Evolutionary conservation across 768 basidiomycete species (phyloP), one percentile per base, ranked within the genome.

Genomic region (Pleurotus djamor): DNA sequence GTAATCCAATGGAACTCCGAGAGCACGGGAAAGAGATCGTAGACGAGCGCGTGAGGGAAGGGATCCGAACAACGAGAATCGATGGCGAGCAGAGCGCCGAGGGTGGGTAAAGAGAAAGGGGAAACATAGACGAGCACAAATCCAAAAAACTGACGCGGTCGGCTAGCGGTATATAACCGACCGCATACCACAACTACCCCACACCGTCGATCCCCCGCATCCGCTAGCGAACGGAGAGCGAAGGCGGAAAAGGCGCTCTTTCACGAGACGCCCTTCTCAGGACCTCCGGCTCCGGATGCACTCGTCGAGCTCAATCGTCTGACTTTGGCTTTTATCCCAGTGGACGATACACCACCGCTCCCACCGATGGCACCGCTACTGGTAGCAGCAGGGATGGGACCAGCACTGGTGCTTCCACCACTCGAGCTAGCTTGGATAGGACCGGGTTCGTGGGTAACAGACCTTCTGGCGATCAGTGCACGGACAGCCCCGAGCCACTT

Each of bases 401-500:
- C 21, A 28, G 21, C 21, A 28, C 21, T 28, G 21, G 21, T 28
- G 21, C 21, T 28, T 28, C 21, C 21, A 28, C 21, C 51, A 36
- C 35, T 52, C 45, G 16, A 10, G 44, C 17, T 59, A 59, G 48
- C 61, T 47, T 34, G 61, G 36, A 48, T 17, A 14, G 35, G n/a
- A 12, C 60, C 21, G 21, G 16, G 49, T 38, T 41, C 12, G 28
- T 41, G 32, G 59, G 83, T 76, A 28, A 73, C 74, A 6, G 78
- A 78, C 63, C 92, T 78, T 57, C 92, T 79, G 16, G 90, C 89
- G 62, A 98, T 89, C 68, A 99, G 80, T 61, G 94, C 94, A 52
- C 94, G 88, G 41, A 98, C 85, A 8, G 96, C 94, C 52, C 95
- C 94, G 49, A 99, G 78, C 97, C 97, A 99, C 72, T 91, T 92